These are phyloP conservation scores for Penicillium goetzii DNA, from an alignment of 495 filamentous ascomycete genomes.

Conservation along the genomic window DNA sequence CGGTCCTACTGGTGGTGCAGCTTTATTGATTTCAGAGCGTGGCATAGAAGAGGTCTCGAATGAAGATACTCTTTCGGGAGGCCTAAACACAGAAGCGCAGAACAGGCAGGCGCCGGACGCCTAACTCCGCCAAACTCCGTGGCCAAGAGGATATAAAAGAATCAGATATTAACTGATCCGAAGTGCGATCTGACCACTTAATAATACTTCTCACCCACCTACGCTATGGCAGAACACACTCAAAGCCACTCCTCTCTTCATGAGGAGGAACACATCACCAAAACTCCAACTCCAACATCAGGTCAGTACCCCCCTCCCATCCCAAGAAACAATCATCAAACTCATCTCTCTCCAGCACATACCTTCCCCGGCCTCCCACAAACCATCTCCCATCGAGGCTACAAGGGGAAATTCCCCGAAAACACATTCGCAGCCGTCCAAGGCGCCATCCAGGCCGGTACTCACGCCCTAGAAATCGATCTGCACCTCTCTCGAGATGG, in stretches of 20 bases:
- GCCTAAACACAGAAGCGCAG: no score
- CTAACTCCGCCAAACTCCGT: constrained; percentile 30
- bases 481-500: constrained; percentile 81
- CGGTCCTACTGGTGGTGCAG: background rate
- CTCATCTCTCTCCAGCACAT: constrained; percentile 20
- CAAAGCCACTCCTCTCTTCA: background rate
- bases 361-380: constrained; percentile 55
- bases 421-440: constrained; percentile 82
- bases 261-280: background rate
- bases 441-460: constrained; percentile 70
- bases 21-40: background rate
- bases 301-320: constrained; percentile 11
- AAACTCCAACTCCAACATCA: background rate
- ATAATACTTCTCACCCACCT: background rate
- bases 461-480: constrained; percentile 86
- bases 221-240: constrained; percentile 7
- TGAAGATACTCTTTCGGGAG: no score
- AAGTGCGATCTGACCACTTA: background rate
- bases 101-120: background rate
- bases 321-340: background rate
- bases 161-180: background rate
- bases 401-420: constrained; percentile 77
- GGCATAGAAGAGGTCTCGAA: no score
- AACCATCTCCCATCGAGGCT: constrained; percentile 84
- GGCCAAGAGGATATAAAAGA: background rate